phyloP scores from a whole-genome alignment of 2,329 filamentous ascomycete species.

The Aspergillus sp. region DNA sequence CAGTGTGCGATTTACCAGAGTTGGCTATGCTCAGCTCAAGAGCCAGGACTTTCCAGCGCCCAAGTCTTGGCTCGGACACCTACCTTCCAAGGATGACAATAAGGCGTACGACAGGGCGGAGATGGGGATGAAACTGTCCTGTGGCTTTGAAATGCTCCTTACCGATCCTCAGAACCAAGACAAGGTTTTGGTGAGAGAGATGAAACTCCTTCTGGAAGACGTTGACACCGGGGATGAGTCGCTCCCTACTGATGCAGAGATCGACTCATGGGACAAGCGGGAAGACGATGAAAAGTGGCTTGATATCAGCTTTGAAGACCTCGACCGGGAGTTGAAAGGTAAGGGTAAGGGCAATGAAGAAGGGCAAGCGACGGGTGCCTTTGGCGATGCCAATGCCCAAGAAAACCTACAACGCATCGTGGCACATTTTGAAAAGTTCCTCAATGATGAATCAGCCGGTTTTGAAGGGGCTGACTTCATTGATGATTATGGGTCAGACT shows the following conservation, averaged over 20 bases:
- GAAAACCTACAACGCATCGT: slow-evolving; percentile 82
- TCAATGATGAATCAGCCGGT: slow-evolving; percentile 81
- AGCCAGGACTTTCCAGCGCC: slow-evolving; percentile 75
- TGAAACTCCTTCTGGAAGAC: slow-evolving; percentile 73
- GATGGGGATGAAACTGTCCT: slow-evolving; percentile 83
- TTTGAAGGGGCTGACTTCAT: slow-evolving; percentile 71
- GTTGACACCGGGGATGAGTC: slow-evolving; percentile 66
- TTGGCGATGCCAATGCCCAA: slow-evolving; percentile 45
- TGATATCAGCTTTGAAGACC: slow-evolving; percentile 84
- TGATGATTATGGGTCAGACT: slow-evolving; percentile 67
- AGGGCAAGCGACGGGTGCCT: slow-evolving; percentile 27
- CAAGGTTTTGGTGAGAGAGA: slow-evolving; percentile 68
- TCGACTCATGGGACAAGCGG: slow-evolving; percentile 64
- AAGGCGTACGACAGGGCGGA: slow-evolving; percentile 53
- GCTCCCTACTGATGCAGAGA: slow-evolving; percentile 72
- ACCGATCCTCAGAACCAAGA: slow-evolving; percentile 65
- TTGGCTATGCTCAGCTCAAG: slow-evolving; percentile 85
- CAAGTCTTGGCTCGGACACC: slow-evolving; percentile 52
- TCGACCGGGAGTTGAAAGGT: slow-evolving; percentile 73
- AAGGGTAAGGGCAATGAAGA: slow-evolving; percentile 42
- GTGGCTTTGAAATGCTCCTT: slow-evolving; percentile 86
- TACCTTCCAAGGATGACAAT: slow-evolving; percentile 42
- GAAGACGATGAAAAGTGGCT: slow-evolving; percentile 89
- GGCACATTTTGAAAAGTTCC: slow-evolving; percentile 84
- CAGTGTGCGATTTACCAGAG: slow-evolving; percentile 79